Percentiles rank a stretch among this genome's conserved stretches.
Conservation (phyloP, 1,139 yeast species). For the Kodamaea suecica region DNA sequence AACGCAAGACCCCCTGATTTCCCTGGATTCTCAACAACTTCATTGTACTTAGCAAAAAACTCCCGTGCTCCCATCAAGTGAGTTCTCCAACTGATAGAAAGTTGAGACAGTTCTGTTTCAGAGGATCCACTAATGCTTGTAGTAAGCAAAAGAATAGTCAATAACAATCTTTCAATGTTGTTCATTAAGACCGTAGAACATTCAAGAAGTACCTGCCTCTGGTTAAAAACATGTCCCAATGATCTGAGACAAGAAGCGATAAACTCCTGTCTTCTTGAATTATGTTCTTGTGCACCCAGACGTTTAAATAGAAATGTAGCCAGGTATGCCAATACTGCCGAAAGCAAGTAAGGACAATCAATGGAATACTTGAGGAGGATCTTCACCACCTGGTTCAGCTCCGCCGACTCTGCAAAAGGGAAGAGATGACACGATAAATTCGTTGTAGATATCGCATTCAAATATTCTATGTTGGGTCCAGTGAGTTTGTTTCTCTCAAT, state of each 20-base stretch:
- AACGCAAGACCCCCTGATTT: conserved; percentile 34
- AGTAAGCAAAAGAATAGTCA: conserved; percentile 39
- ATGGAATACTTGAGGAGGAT: conserved; percentile 33
- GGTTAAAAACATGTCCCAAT: conserved; percentile 32
- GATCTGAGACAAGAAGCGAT: conserved; percentile 31
- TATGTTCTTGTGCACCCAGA: conserved; percentile 30
- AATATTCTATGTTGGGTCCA: conserved; percentile 33
- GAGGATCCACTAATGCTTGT: conserved; percentile 36
- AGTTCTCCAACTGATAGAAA: conserved; percentile 37
- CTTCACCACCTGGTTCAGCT: conserved; percentile 33
- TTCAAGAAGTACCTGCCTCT: conserved; percentile 12
- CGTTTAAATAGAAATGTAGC: conserved; percentile 39
- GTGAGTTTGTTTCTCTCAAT: conserved; percentile 22
- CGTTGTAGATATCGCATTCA: conserved; percentile 28
- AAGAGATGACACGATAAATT: conserved; percentile 30
- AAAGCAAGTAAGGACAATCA: conserved; percentile 35
- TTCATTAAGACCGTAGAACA: conserved; percentile 13
- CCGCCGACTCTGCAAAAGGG: conserved; percentile 40
- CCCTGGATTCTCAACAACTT: conserved; percentile 16
- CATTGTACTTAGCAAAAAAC: conserved; percentile 31
- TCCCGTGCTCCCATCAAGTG: conserved; percentile 44
- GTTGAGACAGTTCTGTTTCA: conserved; percentile 9
- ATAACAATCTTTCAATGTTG: conserved; percentile 36
- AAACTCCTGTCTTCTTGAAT: conserved; percentile 30
- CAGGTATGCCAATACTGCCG: conserved; percentile 35